These are phyloP conservation scores for Bacidia gigantensis DNA, from an alignment of 495 filamentous ascomycete genomes.

Conservation along the genomic window DNA sequence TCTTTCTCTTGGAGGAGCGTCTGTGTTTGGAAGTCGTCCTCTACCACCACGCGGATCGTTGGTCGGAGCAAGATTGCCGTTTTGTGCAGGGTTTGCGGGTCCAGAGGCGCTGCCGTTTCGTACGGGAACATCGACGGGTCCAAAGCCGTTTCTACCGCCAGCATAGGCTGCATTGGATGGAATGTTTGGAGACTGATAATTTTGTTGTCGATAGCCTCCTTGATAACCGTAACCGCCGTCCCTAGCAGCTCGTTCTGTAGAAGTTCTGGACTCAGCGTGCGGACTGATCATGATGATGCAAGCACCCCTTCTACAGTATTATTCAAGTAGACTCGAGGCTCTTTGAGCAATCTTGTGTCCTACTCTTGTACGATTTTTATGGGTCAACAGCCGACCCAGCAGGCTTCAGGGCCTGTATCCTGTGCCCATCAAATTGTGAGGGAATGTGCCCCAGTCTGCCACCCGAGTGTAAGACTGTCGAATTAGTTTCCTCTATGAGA, in stretches of 20 bases:
- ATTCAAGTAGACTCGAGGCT: background rate
- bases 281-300: conserved; percentile 14
- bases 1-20: conserved; percentile 19
- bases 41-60: conserved; percentile 12
- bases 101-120: conserved; percentile 9
- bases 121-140: conserved; percentile 7
- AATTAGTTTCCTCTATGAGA: background rate
- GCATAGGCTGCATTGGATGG: conserved; percentile 6
- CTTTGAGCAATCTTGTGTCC: background rate
- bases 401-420: background rate
- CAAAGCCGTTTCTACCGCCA: conserved; percentile 13
- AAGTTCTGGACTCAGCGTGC: conserved; percentile 16
- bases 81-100: conserved; percentile 10
- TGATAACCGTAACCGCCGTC: conserved; percentile 12
- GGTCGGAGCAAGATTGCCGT: conserved; percentile 11
- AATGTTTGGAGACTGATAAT: conserved; percentile 6
- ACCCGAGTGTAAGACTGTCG: background rate
- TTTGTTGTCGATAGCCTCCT: conserved; percentile 12
- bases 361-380: background rate
- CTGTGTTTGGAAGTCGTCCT: conserved; percentile 10
- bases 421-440: background rate
- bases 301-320: background rate
- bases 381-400: background rate
- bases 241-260: conserved; percentile 14
- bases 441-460: background rate